Evolutionary conservation across 768 basidiomycete species (phyloP), one percentile per base, ranked within the genome.

Genomic region (Tubosaeta sp.): DNA sequence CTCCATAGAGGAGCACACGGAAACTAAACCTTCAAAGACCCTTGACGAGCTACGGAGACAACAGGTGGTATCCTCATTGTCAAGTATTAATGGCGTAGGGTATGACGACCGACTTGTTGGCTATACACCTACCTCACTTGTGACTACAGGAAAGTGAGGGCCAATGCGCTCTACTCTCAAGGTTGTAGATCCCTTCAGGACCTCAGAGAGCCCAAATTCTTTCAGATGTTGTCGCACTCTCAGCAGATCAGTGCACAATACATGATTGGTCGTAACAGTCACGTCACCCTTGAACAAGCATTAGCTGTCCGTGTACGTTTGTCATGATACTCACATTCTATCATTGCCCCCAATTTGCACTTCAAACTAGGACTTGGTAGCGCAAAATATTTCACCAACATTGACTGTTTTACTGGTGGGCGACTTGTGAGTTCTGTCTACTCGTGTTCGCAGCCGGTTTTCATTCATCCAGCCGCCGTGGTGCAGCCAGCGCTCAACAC

Each of bases 361-460:
- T 32, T 43, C 1, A 25, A 19, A 13, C 43, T 52, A 85, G 84
- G 68, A 71, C 44, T 82, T 81, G 44, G 71, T 82, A 46, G 70
- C 67, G 29, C 69, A 76, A 14, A 72, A 71, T 50, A 53, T 84
- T 6, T 72, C 75, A 32, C 59, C 71, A 18, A 76, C 73, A 40
- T 81, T 76, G 54, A 78, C 82, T 51, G 54, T 80, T 16, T 59
- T 74, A 27, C 58, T 82, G n/a, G 73, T 72, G 0, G 84, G 83
- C 10, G 73, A 72, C 66, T 81, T 83, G 84, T 86, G 60, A 62
- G 84, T 66, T 4, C 19, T n/a, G 11, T n/a, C n/a, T 50, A 7
- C n/a, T 19, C 34, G 24, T 16, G 25, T 19, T 40, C 18, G 11
- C 24, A 16, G 2, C 2, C 6, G n/a, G 35, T 32, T 16, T 31